Base-by-base conservation (phyloP, 1,139 yeast genomes). In the Chernovozyma sophiae-reginae region DNA sequence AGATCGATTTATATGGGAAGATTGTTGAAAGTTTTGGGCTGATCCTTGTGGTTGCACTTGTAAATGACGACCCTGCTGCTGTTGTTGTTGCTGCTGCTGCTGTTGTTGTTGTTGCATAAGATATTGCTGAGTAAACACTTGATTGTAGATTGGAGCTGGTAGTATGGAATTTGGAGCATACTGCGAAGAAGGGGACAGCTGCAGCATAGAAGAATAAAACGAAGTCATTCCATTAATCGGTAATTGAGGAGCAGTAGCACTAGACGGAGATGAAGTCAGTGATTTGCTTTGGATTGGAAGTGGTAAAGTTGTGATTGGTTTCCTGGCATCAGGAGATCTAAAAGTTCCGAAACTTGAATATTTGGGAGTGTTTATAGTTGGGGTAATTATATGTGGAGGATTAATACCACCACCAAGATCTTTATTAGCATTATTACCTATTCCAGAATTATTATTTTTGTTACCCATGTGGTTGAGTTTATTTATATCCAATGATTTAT, bases 211-310 rank as follows among this genome's bases (percentile, higher is more conserved):
- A 32, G 56, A 53, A 39, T 56, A 57, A 38, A 59, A 59, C 35
- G 52, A 44, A 7, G 52, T 38, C 40, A 50, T 40, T 3, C 58
- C 58, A 33, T 46, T 46, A 31, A 48, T 33, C 0, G 72, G 72
- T 15, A 65, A 50, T 24, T 4, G 58, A 4, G 74, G 74, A 4
- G 69, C 73, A 4, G 68, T 58, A 2, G 72, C 68, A 41, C 65
- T 60, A 8, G 65, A 54, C 1, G 76, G 76, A n/a, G 73, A 65
- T 26, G 66, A 58, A 1, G 72, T 65, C 48, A 64, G 73, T 12
- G 72, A 66, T 47, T 68, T 68, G 39, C 58, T 52, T 12, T 58
- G 35, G 18, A 63, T 54, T 2, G 74, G 74, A 20, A 68, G 43
- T 11, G 74, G 74, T 35, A 70, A 53, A 3, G 63, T 56, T 8